Conservation (phyloP, 176 grass and related monocot genomes). For the Alopecurus myosuroides region DNA sequence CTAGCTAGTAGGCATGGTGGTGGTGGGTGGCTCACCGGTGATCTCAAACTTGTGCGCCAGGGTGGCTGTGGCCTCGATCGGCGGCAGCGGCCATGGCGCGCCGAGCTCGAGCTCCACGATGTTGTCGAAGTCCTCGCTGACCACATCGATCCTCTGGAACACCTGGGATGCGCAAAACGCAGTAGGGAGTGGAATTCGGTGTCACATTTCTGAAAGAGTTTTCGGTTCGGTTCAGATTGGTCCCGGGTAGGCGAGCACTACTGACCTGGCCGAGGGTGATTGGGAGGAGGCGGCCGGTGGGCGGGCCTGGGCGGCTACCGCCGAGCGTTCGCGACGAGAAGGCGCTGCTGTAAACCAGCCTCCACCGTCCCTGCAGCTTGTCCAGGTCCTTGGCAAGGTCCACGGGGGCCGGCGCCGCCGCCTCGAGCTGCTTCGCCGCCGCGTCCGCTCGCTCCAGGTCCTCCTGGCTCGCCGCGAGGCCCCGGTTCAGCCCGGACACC, state of each 20-base stretch:
- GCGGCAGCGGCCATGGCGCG: constrained; percentile 81
- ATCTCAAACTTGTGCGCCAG: constrained; percentile 81
- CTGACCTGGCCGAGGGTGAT: constrained; percentile 73
- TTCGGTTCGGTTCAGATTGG: neutral
- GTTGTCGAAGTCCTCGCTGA: constrained; percentile 85
- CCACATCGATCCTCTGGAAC: constrained; percentile 78
- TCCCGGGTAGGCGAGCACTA: neutral
- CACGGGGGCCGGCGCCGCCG: constrained; percentile 21
- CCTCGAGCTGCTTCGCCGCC: constrained; percentile 66
- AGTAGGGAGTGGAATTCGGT: neutral
- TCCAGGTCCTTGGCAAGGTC: constrained; percentile 59
- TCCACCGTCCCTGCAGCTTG: constrained; percentile 87
- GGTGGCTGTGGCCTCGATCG: constrained; percentile 52
- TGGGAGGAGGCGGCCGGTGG: constrained; percentile 67
- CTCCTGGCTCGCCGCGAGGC: constrained; percentile 71
- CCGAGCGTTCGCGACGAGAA: constrained; percentile 83
- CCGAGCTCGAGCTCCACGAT: constrained; percentile 83
- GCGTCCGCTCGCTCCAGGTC: constrained; percentile 70
- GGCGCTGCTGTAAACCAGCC: constrained; percentile 84
- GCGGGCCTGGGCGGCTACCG: constrained; percentile 83
- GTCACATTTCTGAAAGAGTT: neutral
- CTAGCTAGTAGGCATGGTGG: neutral
- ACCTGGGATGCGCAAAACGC: constrained; percentile 35
- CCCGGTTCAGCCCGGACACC: constrained; percentile 83
- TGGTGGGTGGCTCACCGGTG: constrained; percentile 68